These are phyloP conservation scores for Backusella australiensis DNA, from an alignment of 192 early-diverging fungal genomes.

Conservation along the genomic window DNA sequence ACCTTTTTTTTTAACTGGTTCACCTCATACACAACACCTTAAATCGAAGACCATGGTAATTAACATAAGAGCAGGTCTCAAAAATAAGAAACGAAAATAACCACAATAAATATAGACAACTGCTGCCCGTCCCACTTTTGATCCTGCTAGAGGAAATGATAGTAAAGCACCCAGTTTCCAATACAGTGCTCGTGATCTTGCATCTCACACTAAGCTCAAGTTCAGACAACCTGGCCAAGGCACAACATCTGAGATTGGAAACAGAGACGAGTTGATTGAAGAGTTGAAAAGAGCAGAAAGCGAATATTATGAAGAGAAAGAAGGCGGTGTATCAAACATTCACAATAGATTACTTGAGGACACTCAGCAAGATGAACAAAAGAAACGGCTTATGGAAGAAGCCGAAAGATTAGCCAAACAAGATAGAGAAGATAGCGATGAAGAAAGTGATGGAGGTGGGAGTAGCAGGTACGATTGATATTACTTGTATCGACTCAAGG, in stretches of 20 bases:
- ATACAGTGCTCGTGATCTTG: constrained; percentile 67
- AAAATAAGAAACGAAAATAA: background rate
- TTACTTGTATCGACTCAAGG: background rate
- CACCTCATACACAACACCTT: background rate
- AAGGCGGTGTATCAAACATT: constrained; percentile 13
- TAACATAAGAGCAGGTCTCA: background rate
- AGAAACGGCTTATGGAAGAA: constrained; percentile 36
- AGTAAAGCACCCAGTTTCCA: constrained; percentile 60
- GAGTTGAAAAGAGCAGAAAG: constrained; percentile 67
- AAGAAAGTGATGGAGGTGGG: constrained; percentile 46
- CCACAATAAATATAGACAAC: constrained; percentile 44
- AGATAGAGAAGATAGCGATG: constrained; percentile 61
- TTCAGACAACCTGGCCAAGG: constrained; percentile 68
- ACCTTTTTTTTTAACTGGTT: background rate
- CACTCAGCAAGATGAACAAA: constrained; percentile 33
- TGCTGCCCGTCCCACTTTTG: constrained; percentile 74
- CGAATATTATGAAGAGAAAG: constrained; percentile 57
- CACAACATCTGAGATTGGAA: constrained; percentile 53
- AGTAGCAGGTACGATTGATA: constrained; percentile 25
- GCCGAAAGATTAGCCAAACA: constrained; percentile 47
- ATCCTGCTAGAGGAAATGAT: constrained; percentile 70
- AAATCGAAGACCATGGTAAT: background rate
- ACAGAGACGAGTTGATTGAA: constrained; percentile 55
- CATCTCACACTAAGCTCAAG: constrained; percentile 77
- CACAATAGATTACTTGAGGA: constrained; percentile 10